Percentiles rank a stretch among this genome's conserved stretches.
Conservation (phyloP, 805 yeast genomes). For the Teunomyces cretensis region DNA sequence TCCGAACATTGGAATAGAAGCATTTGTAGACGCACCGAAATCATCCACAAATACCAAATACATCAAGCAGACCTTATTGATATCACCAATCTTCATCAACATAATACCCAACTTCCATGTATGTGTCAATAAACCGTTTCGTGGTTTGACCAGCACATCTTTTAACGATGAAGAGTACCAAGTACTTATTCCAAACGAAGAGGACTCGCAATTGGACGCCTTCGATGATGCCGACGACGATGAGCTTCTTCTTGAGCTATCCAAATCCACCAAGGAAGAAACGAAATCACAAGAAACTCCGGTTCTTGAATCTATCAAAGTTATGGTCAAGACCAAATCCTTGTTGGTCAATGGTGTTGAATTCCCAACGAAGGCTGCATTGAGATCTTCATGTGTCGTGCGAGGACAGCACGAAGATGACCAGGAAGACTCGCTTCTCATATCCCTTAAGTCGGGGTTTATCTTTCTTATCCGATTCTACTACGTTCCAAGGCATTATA, state of each 20-base stretch:
- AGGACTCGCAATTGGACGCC: conserved; percentile 39
- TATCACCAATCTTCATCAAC: conserved; percentile 38
- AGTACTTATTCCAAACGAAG: conserved; percentile 25
- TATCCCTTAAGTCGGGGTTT: conserved; percentile 42
- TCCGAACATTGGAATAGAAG: conserved; percentile 11
- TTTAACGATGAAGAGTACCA: conserved; percentile 40
- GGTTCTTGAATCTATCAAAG: conserved; percentile 14
- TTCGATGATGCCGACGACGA: conserved; percentile 36
- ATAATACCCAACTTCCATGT: conserved; percentile 36
- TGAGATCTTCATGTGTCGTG: conserved; percentile 31
- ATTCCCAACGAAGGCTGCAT: conserved; percentile 29
- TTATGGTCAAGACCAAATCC: conserved; percentile 34
- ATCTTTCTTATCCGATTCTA: conserved; percentile 40
- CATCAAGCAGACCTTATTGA: conserved; percentile 37
- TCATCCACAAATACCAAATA: background rate
- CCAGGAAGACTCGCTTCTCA: conserved; percentile 38
- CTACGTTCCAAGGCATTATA: conserved; percentile 29
- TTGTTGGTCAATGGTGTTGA: conserved; percentile 29
- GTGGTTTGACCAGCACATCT: conserved; percentile 34
- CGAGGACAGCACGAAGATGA: conserved; percentile 18
- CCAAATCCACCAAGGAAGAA: background rate
- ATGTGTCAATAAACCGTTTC: conserved; percentile 26
- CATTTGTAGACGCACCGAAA: background rate
- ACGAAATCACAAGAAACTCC: conserved; percentile 3
- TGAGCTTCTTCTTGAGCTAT: conserved; percentile 8